phyloP scores from a whole-genome alignment of 2,329 filamentous ascomycete species.

The Tricladium varicosporioides region DNA sequence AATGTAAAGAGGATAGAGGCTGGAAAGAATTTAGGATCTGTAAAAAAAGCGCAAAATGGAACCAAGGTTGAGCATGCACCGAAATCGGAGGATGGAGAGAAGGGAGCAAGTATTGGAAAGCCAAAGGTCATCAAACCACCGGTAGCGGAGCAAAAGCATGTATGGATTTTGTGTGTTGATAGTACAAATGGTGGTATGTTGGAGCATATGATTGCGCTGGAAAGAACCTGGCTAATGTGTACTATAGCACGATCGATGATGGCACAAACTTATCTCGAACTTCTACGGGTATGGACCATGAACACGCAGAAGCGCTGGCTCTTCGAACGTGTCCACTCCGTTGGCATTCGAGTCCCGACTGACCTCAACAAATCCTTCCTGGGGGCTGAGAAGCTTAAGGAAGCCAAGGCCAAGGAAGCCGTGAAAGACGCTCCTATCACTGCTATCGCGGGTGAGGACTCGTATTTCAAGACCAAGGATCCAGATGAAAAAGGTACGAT shows the following conservation, averaged over 20 bases:
- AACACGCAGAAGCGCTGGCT: not conserved
- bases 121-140: too few relatives aligned
- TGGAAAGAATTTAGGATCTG: too few relatives aligned
- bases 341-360: not conserved
- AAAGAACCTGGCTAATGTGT: not conserved
- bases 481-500: not conserved
- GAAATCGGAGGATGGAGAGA: too few relatives aligned
- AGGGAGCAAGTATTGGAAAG: too few relatives aligned
- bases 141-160: too few relatives aligned
- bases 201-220: not conserved
- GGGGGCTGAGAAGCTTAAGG: too few relatives aligned
- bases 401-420: too few relatives aligned
- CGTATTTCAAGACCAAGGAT: not conserved
- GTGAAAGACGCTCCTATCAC: not conserved
- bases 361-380: not conserved
- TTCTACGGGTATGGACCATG: not conserved
- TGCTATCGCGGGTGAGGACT: not conserved
- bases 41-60: too few relatives aligned
- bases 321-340: not conserved
- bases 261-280: not conserved
- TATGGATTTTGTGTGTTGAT: not conserved
- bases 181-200: not conserved
- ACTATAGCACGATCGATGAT: not conserved
- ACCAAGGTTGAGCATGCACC: too few relatives aligned
- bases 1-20: too few relatives aligned